Base-by-base conservation (phyloP, 768 basidiomycete species). In the Mycena venus region DNA sequence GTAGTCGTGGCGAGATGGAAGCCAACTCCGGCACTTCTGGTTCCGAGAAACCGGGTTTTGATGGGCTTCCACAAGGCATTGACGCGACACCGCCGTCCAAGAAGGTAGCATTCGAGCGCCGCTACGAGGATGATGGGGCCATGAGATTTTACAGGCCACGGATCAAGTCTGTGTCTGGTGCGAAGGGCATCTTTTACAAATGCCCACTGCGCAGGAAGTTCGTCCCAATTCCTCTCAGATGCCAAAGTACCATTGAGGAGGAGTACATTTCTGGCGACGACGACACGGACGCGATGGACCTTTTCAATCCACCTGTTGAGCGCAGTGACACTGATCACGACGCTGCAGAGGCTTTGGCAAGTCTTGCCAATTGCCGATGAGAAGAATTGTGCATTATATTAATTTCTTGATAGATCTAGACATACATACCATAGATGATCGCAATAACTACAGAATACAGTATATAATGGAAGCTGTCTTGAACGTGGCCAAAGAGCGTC, bases 201-300 rank as follows among this genome's bases (percentile, higher is more conserved):
- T 59, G 58, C 58, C 67, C 58, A 3, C n/a, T 59, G 15, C 40
- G 32, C 11, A 12, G 36, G 0, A 49, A 23, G 7, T 68, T 68
- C 23, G 42, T 59, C 19, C 42, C 67, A 10, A 25, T 68, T 10
- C 67, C 67, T 25, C 67, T 58, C 9, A 58, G 67, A n/a, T 68
- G 60, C 44, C 67, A 58, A 31, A 31, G 38, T 19, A 55, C 51
- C 10, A 3, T 8, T 25, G 53, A 55, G 55, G 53, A 31, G 11
- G 53, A 67, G 38, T n/a, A n/a, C n/a, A 29, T 29, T 36, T 23
- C 38, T 10, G 38, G 15, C 4, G 17, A 15, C 6, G 64, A 51
- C 11, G 51, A 66, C 19, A 2, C 1, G 15, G 64, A 65, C n/a
- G n/a, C n/a, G 49, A 17, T 67, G 51, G 53, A 67, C 31, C 51